phyloP scores from a whole-genome alignment of 768 basidiomycete species.

The Myochromella boudieri region DNA sequence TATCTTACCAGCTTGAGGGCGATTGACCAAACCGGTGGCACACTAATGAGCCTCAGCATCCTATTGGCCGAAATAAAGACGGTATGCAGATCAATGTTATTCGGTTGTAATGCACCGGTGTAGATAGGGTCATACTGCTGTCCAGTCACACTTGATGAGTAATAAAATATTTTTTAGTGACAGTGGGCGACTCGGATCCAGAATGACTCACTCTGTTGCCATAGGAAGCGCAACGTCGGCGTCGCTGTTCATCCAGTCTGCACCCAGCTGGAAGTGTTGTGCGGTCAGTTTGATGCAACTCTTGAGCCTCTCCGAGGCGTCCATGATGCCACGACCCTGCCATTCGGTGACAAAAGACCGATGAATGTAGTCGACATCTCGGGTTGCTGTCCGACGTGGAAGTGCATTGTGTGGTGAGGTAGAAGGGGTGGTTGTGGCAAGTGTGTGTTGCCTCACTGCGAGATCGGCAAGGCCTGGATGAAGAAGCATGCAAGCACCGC shows the following conservation, averaged over 20 bases:
- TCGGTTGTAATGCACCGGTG: constrained; percentile 45
- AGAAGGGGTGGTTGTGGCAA: constrained; percentile 15
- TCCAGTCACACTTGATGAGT: constrained; percentile 22
- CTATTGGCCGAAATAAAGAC: constrained; percentile 56
- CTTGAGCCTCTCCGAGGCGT: constrained; percentile 56
- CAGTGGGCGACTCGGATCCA: not conserved
- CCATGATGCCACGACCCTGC: constrained; percentile 40
- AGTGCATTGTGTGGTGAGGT: constrained; percentile 26
- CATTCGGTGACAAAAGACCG: constrained; percentile 62
- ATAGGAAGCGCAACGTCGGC: constrained; percentile 72
- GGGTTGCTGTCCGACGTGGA: constrained; percentile 49
- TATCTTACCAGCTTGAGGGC: constrained; percentile 74
- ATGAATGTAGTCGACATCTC: constrained; percentile 68
- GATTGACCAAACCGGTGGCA: constrained; percentile 71
- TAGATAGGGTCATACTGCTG: constrained; percentile 61
- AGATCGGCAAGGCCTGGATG: constrained; percentile 43
- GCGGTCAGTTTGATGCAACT: constrained; percentile 60
- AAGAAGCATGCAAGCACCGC: constrained; percentile 74
- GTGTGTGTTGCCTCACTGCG: constrained; percentile 24
- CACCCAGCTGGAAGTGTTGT: constrained; percentile 44
- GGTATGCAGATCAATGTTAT: constrained; percentile 55
- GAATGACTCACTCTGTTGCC: constrained; percentile 53
- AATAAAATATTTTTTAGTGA: constrained; percentile 1
- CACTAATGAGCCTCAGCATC: constrained; percentile 52
- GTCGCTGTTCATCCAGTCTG: constrained; percentile 79